Base-by-base conservation (phyloP, 2,329 filamentous ascomycete species). In the Cladophialophora immunda region DNA sequence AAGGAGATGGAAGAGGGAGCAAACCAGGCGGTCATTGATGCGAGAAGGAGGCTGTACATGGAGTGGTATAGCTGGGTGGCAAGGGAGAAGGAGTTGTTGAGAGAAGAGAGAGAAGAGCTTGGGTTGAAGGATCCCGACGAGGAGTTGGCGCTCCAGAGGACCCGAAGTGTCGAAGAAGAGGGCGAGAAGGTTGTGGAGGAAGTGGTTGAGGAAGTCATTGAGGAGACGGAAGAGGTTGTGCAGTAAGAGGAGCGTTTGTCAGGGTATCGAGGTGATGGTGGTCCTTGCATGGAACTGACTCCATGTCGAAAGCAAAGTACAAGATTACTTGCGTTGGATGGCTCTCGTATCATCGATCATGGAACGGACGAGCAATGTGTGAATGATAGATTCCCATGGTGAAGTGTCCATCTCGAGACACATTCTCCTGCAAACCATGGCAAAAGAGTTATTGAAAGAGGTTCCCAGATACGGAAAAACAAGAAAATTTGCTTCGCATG, bases 1-100 rank as follows among this genome's bases (percentile, higher is more conserved):
- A 88, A 91, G 71, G 93, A 96, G 78, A 93, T 94, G 77, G 94
- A 94, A 77, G 94, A 94, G 69, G 94, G 93, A 64, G 95, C 94
- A 74, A 95, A 98, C 82, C 89, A 94, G 75, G 94, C 94, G 38
- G 93, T 99, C 58, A 91, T 99, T 69, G 94, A 98, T 81, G 89
- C 89, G 73, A 89, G 95, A 73, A 89, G 94, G 77, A 85, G 88
- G 75, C 83, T 93, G 76, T 89, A 99, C 74, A 88, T 91, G 72
- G 94, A 98, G 81, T 99, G 95, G 95, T 80, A 90, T 74, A 88
- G 88, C 65, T 99, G 94, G 93, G 87, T 93, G 77, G 87, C 88
- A 75, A 83, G 86, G 67, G 87, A 93, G 72, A 89, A 91, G 80
- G 86, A 86, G 71, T 89, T 97, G 75, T 78, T 94, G 57, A 79